Conservation (phyloP, 2,329 filamentous ascomycete species). For the Arthrobotrys entomopaga region DNA sequence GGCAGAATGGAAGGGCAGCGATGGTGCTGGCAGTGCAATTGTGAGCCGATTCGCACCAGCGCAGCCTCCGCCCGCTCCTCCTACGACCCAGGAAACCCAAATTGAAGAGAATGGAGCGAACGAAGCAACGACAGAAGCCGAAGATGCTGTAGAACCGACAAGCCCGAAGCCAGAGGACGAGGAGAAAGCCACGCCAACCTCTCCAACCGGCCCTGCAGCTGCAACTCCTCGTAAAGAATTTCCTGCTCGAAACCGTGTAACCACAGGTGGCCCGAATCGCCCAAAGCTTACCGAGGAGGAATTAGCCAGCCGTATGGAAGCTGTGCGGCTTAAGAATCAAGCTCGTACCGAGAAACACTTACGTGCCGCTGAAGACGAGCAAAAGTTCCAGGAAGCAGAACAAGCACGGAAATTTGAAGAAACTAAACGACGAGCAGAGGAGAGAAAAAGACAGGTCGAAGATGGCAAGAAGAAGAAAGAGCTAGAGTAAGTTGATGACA, state of each 20-base stretch:
- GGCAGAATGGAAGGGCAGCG: constrained; percentile 35
- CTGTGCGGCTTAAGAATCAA: constrained; percentile 57
- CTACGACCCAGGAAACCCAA: constrained; percentile 29
- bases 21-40: constrained; percentile 27
- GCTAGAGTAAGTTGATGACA: constrained; percentile 64
- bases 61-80: constrained; percentile 4
- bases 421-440: constrained; percentile 69
- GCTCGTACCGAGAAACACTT: constrained; percentile 58
- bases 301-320: constrained; percentile 70
- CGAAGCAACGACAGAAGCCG: background rate
- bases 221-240: constrained; percentile 42
- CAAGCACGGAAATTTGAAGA: constrained; percentile 71
- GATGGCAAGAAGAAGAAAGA: constrained; percentile 68
- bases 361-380: constrained; percentile 62
- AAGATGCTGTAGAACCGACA: constrained; percentile 24
- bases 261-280: constrained; percentile 38
- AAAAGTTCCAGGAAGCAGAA: constrained; percentile 70
- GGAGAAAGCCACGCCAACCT: constrained; percentile 12
- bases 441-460: constrained; percentile 66
- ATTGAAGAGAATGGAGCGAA: constrained; percentile 15
- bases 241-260: constrained; percentile 35
- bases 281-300: constrained; percentile 68
- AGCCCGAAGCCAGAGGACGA: constrained; percentile 29
- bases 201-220: constrained; percentile 38
- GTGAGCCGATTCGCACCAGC: constrained; percentile 35